A percentile compares a stretch with the other conserved stretches of the same genome.
Conservation (phyloP, 176 grass and related monocot genomes). For the Olyra latifolia region DNA sequence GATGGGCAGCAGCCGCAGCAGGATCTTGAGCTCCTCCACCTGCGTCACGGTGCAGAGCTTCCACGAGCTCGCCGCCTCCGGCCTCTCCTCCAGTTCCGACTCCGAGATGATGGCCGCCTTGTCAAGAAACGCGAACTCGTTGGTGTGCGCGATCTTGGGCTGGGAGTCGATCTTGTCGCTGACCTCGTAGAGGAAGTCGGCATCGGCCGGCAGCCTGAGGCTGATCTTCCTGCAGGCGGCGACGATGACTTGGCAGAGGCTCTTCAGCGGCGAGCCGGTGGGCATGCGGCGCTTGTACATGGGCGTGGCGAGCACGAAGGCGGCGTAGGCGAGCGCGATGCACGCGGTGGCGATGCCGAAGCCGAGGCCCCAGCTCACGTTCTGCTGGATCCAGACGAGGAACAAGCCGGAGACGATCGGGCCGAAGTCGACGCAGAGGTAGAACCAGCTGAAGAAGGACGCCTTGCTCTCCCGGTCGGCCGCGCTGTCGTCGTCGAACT, state of each 20-base stretch:
- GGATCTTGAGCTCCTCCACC: slow-evolving; percentile 86
- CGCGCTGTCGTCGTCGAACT: slow-evolving; percentile 58
- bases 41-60: slow-evolving; percentile 76
- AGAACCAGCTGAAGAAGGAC: slow-evolving; percentile 81
- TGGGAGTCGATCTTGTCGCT: slow-evolving; percentile 39
- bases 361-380: slow-evolving; percentile 69
- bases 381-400: slow-evolving; percentile 71
- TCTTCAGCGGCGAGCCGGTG: slow-evolving; percentile 56
- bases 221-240: slow-evolving; percentile 47
- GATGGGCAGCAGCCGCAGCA: slow-evolving; percentile 56
- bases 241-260: slow-evolving; percentile 59
- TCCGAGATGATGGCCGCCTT: slow-evolving; percentile 58
- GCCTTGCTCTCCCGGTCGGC: slow-evolving; percentile 49
- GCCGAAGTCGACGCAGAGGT: slow-evolving; percentile 65
- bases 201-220: slow-evolving; percentile 22
- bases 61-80: slow-evolving; percentile 36
- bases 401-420: slow-evolving; percentile 52
- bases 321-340: slow-evolving; percentile 53
- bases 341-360: slow-evolving; percentile 64
- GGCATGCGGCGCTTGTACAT: slow-evolving; percentile 53
- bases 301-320: slow-evolving; percentile 59
- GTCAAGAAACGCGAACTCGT: slow-evolving; percentile 53
- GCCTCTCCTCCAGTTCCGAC: slow-evolving; percentile 41
- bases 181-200: slow-evolving; percentile 48
- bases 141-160: slow-evolving; percentile 56